Percentiles rank a stretch among this genome's conserved stretches.
phyloP scores from a whole-genome alignment of 2,329 filamentous ascomycete species.

The Emergomyces orientalis region DNA sequence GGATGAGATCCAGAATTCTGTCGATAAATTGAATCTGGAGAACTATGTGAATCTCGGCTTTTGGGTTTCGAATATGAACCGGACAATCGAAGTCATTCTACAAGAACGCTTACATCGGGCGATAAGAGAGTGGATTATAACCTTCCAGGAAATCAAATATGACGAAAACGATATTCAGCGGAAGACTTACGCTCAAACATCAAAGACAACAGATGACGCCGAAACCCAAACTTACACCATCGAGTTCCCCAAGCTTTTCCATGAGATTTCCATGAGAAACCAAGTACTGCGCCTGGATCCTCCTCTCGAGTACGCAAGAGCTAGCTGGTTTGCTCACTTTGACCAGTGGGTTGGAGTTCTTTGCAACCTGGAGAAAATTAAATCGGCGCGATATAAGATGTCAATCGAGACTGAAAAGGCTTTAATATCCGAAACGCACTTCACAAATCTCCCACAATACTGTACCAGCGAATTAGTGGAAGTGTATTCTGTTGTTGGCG shows the following conservation, averaged over 20 bases:
- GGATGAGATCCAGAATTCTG: constrained; percentile 77
- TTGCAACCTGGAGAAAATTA: constrained; percentile 87
- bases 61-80: constrained; percentile 84
- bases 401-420: constrained; percentile 47
- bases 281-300: constrained; percentile 96
- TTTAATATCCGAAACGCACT: constrained; percentile 46
- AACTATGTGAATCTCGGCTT: constrained; percentile 86
- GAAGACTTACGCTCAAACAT: not conserved
- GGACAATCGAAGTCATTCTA: constrained; percentile 70
- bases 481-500: constrained; percentile 76
- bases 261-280: constrained; percentile 95
- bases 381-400: constrained; percentile 92
- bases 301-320: constrained; percentile 80
- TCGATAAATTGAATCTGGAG: constrained; percentile 93
- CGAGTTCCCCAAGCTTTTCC: constrained; percentile 50
- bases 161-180: constrained; percentile 18
- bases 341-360: constrained; percentile 89
- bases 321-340: constrained; percentile 86
- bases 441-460: constrained; percentile 72
- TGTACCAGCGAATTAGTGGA: constrained; percentile 70
- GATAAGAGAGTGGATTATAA: constrained; percentile 75
- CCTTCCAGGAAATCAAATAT: constrained; percentile 57
- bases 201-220: constrained; percentile 19
- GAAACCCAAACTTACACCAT: constrained; percentile 30
- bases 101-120: constrained; percentile 75